Evolutionary conservation across 2,329 filamentous ascomycete genomes (phyloP), one percentile per base, ranked within the genome.

Genomic region (Colletotrichum paranaense): DNA sequence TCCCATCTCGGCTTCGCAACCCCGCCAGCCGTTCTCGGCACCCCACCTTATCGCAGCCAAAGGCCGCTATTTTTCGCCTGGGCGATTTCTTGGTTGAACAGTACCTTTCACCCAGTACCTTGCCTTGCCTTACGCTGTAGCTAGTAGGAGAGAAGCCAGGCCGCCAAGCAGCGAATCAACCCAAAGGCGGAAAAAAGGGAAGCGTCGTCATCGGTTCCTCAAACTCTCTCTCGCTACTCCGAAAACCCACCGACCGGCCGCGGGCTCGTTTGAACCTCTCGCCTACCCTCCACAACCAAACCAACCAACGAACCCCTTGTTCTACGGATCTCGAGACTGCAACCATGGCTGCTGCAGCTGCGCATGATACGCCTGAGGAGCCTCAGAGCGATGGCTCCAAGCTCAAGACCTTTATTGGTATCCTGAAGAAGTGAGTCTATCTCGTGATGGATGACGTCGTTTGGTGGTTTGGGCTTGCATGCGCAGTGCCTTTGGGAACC

Each of bases 401-500:
- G 88, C 87, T 98, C 79, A 93, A 92, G 84, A 97, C 94, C 1
- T 97, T 98, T 80, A 83, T 98, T 74, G 91, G 92, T 67, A 97
- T 98, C 77, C 85, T 98, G 80, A 92, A 93, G 84, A 97, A 94
- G 95, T 97, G 88, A 86, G 91, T 83, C 60, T 53, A 38, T 62
- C 19, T 12, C 32, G 65, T 72, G 69, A 7, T 24, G 42, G 19
- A 5, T 57, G 38, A 16, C 32, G 16, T 35, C 49, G n/a, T 68
- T 11, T 35, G 66, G 35, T 62, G 62, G 53, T 66, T 57, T 59
- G 38, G 38, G 3, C 65, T 35, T 55, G 65, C 56, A 56, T 46
- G 30, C 46, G 53, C 60, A 30, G 30, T 22, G 28, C 19, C 19
- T 19, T n/a, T 14, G 6, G n/a, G 3, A 57, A 7, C 14, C 16